These are phyloP conservation scores for Carex littledalei DNA, from an alignment of 176 grass and related monocot genomes.

Conservation along the genomic window DNA sequence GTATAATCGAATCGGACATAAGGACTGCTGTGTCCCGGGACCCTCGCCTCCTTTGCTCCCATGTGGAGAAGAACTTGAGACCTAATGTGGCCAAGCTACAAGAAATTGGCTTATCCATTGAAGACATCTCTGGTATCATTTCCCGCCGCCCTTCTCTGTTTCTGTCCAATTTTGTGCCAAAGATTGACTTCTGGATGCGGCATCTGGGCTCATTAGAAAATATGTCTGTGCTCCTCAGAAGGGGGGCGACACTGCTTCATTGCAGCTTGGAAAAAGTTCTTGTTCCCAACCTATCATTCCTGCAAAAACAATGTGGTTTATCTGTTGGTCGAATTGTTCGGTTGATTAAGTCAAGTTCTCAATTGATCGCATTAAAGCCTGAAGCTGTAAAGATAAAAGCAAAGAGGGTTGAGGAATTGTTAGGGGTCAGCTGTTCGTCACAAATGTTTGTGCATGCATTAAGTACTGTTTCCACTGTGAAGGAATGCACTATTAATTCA, in stretches of 20 bases:
- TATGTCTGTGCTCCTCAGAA: not conserved
- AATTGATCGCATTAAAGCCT: not conserved
- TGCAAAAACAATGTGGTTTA: constrained; percentile 25
- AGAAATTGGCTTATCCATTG: not conserved
- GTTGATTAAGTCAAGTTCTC: not conserved
- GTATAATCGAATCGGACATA: not conserved
- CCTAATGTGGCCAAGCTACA: not conserved
- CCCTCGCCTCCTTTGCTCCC: not conserved
- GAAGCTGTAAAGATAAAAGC: not conserved
- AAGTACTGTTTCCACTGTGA: not conserved
- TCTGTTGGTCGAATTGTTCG: constrained; percentile 23
- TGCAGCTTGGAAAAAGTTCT: not conserved
- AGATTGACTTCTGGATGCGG: not conserved
- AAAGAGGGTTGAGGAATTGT: constrained; percentile 8
- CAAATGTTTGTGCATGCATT: constrained; percentile 14
- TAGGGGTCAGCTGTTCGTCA: constrained; percentile 19
- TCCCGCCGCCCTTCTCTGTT: not conserved
- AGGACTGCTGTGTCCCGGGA: not conserved
- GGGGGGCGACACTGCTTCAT: not conserved
- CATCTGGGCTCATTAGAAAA: not conserved
- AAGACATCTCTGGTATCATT: not conserved
- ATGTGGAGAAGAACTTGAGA: not conserved
- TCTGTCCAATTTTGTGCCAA: not conserved
- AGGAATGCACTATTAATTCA: not conserved
- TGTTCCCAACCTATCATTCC: constrained; percentile 26